phyloP scores from a whole-genome alignment of 2,329 filamentous ascomycete genomes.

The Colletotrichum brevisporum region DNA sequence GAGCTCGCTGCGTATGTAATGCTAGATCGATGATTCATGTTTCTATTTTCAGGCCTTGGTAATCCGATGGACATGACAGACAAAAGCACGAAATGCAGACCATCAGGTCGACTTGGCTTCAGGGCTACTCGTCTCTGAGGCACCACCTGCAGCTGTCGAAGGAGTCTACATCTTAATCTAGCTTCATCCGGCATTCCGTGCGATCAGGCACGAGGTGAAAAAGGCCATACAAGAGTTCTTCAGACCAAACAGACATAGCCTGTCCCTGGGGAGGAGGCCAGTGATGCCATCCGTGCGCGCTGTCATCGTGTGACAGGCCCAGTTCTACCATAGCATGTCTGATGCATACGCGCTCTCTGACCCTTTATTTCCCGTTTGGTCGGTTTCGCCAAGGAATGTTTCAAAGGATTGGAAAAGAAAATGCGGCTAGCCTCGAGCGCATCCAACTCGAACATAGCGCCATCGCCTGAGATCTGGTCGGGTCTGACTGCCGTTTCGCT shows the following conservation, averaged over 20 bases:
- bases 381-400: slow-evolving; percentile 1
- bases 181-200: neutral
- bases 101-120: neutral
- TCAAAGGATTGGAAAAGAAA: slow-evolving; percentile 1
- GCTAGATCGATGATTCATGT: neutral
- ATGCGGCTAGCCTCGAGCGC: neutral
- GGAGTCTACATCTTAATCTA: too few relatives aligned
- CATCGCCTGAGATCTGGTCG: neutral
- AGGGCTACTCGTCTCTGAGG: neutral
- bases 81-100: neutral
- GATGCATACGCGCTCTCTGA: slow-evolving; percentile 11
- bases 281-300: slow-evolving; percentile 16
- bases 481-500: slow-evolving; percentile 11
- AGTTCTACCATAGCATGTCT: neutral
- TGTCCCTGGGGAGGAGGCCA: neutral
- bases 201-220: neutral
- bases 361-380: neutral
- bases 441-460: neutral
- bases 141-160: neutral
- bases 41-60: neutral
- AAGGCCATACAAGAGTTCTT: neutral
- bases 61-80: neutral
- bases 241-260: neutral
- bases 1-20: neutral
- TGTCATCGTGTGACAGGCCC: slow-evolving; percentile 22